Evolutionary conservation across 441 rosid species (phyloP), one percentile per base, ranked within the genome.

Genomic region (Gossypium lobatum): DNA sequence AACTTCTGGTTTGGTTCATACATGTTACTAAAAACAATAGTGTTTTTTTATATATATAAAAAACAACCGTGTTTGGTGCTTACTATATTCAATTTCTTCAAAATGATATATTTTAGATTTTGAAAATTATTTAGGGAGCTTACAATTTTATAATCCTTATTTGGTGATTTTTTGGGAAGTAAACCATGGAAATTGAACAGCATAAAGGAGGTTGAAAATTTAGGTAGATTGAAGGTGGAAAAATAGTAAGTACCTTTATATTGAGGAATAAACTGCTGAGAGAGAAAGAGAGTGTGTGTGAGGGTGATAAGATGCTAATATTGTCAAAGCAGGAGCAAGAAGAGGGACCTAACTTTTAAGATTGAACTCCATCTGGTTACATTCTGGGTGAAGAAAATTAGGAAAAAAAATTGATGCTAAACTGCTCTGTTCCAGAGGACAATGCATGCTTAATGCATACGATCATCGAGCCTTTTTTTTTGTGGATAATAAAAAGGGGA

Each of bases 31-130:
- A 18, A 37, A 54, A 17, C 18, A 17, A 17, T 39, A 8, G 46
- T 39, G 46, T 37, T 37, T 37, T 37, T 7, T 37, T 37, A 8
- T 39, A 2, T 39, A 2, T 8, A 39, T 9, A 53, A 53, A 53
- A 53, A 18, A 54, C 21, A 4, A 42, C 14, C 54, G 46, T 68
- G 17, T 66, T n/a, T 68, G 59, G 59, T n/a, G 58, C 59, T 14
- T 50, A n/a, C 7, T 3, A 4, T 50, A 17, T 42, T 68, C n/a
- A 13, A 26, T 67, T 48, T 42, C 58, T 50, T 16, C 9, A 50
- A 67, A 37, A 17, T 53, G 73, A 52, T 54, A 28, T 28, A 53
- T 53, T 52, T 69, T 23, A 69, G 48, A 69, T 31, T 11, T 53
- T 69, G 25, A 69, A 64, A 20, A 4, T 17, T 8, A 64, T 42